Evolutionary conservation across 331 rosid genomes (phyloP), one percentile per base, ranked within the genome.

Genomic region (Acacia pycnantha): DNA sequence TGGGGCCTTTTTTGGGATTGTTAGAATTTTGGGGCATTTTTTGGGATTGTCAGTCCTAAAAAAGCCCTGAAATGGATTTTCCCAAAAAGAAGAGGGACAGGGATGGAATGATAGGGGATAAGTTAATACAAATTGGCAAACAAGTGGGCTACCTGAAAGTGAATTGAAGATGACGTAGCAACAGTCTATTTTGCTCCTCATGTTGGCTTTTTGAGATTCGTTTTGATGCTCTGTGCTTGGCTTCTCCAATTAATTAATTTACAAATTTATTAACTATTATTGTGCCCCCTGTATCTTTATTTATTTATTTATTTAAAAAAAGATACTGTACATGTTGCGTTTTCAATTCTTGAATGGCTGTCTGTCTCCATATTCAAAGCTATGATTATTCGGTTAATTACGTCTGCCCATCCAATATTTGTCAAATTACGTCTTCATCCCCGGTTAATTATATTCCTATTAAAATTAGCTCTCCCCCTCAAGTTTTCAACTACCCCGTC

Each of bases 141-240:
- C 85, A 72, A 87, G 84, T 87, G 74, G 88, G 61, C 82, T 82
- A 76, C 74, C 74, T 14, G 84, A 84, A 82, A 84, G 80, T 51
- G 83, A 84, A 81, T 37, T 53, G 87, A 47, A 69, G 75, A 79
- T 88, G 90, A 86, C 88, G 91, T 78, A 41, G 81, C 62, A 79
- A 35, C 83, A 50, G 80, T 62, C 70, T 56, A 29, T 29, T 83
- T 83, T 80, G 81, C 78, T 73, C 46, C 87, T 79, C 73, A 19
- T 71, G 62, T 70, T 83, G 74, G 68, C 86, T 59, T 86, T 72
- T 77, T 74, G 31, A 82, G 88, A 87, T 84, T 84, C 87, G 48
- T n/a, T 65, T 83, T 76, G 64, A 59, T 22, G 31, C 65, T 2
- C 69, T 15, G 15, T 44, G 70, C 66, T 76, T 47, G 70, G 68